Evolutionary conservation across 352 stramenopile genomes (phyloP), one percentile per base, ranked within the genome.

Genomic region (Pythium oligandrum): DNA sequence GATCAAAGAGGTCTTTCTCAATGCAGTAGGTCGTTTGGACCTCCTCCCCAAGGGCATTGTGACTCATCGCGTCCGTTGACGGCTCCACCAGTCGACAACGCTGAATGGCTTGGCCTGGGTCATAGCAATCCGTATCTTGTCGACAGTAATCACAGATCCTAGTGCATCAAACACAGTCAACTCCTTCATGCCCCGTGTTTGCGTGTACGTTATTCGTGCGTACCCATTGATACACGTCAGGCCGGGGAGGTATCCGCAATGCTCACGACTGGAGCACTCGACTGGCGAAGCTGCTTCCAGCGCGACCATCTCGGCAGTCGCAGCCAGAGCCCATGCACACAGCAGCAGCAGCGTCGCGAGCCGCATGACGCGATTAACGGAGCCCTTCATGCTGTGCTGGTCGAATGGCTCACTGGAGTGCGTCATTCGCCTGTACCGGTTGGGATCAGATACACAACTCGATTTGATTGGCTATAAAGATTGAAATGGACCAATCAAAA

Each of bases 161-260:
- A 44, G 17, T 26, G 17, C 17, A 26, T 26, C 17, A 26, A 26
- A 26, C 17, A 26, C 17, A 26, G 17, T 26, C 17, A 26, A 26
- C 17, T 44, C 57, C 3, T 49, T 40, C 39, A 38, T 49, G 4
- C 36, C 8, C n/a, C 48, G 30, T 39, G 32, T n/a, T 31, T 8
- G 31, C 36, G 46, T 40, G 39, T 5, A 45, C 34, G 57, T 6
- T 43, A 37, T 36, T 58, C 54, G 36, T 55, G 17, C 17, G 17
- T 26, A 26, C 17, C 83, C 92, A n/a, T 79, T 77, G 30, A 92
- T 64, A 2, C 78, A 75, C 6, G 81, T 81, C 9, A 94, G 55
- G 48, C 84, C 88, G 4, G 81, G 83, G 7, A 94, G 55, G 48
- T 86, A 88, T 59, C 83, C 83, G 48, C 83, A 94, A 60, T 94